These are phyloP conservation scores for Vigna reflexopilosa DNA, from an alignment of 306 rosid genomes.

Conservation along the genomic window DNA sequence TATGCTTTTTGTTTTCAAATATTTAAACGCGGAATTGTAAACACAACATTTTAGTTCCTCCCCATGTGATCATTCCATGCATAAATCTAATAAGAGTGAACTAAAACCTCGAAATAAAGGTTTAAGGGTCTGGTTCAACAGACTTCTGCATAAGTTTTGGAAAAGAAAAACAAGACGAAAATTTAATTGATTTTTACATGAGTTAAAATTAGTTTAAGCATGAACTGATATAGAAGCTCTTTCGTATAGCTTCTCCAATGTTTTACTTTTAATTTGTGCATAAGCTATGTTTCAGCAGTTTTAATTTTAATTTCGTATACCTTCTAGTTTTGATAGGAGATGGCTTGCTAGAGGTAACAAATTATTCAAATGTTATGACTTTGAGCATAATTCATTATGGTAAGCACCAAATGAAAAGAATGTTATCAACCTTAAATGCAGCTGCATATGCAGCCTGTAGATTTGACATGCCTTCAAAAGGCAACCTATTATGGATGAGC, in stretches of 20 bases:
- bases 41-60: not conserved
- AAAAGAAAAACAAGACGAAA: too few relatives aligned
- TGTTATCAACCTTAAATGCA: conserved; percentile 76
- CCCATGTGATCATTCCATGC: not conserved
- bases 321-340: conserved; percentile 7
- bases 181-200: too few relatives aligned
- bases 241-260: too few relatives aligned
- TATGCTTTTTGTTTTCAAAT: not conserved
- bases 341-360: not conserved
- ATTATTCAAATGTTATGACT: not conserved
- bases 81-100: not conserved
- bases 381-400: not conserved
- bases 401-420: not conserved
- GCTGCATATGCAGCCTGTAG: conserved; percentile 95
- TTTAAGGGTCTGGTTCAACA: not conserved
- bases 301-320: not conserved
- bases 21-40: not conserved
- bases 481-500: conserved; percentile 84
- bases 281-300: too few relatives aligned
- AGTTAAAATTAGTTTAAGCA: too few relatives aligned
- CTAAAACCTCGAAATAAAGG: conserved; percentile 6
- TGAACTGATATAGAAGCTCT: too few relatives aligned
- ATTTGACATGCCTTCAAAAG: conserved; percentile 96
- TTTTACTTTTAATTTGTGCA: too few relatives aligned
- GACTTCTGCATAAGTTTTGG: too few relatives aligned